Evolutionary conservation across 1,139 yeast species (phyloP), one percentile per base, ranked within the genome.

Genomic region (Lodderomyces parapsilosis): DNA sequence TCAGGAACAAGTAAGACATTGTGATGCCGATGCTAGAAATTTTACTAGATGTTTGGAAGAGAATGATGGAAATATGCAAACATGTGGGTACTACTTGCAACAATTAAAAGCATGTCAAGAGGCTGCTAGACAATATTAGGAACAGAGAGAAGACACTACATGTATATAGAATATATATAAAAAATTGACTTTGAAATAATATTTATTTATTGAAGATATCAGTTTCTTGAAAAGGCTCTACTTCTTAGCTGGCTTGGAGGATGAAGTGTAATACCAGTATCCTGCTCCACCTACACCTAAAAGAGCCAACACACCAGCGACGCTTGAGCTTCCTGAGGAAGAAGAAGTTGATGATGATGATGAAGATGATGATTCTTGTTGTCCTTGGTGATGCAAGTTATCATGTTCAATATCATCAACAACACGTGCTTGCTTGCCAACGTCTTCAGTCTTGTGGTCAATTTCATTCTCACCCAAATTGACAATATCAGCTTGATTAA

Each of bases 91-190:
- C 80, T 93, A 93, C 71, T 78, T 93, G 70, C 98, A 91, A 72
- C 97, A 91, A 74, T 82, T 93, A 66, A 91, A 87, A 76, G 94
- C 97, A 20, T 93, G 99, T 70, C 97, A 93, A 74, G 93, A 87
- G 67, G 96, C 97, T 57, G 76, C 96, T 47, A 80, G 84, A 55
- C 86, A 82, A 57, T 89, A 86, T 64, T 88, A 78, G 46, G n/a
- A n/a, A n/a, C n/a, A n/a, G n/a, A 43, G 15, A 30, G n/a, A 30
- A 27, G 15, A 14, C 18, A 30, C 33, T 11, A 24, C 33, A 6
- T 46, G 42, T 45, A 39, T 18, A 44, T 45, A 45, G 45, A 41
- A 6, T 38, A 27, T n/a, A 38, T 17, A 41, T n/a, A n/a, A n/a
- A n/a, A 28, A n/a, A 23, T n/a, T 27, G 9, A 24, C 2, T 10